Conservation (phyloP, 805 yeast species). For the Gaillardinia entomophila region DNA sequence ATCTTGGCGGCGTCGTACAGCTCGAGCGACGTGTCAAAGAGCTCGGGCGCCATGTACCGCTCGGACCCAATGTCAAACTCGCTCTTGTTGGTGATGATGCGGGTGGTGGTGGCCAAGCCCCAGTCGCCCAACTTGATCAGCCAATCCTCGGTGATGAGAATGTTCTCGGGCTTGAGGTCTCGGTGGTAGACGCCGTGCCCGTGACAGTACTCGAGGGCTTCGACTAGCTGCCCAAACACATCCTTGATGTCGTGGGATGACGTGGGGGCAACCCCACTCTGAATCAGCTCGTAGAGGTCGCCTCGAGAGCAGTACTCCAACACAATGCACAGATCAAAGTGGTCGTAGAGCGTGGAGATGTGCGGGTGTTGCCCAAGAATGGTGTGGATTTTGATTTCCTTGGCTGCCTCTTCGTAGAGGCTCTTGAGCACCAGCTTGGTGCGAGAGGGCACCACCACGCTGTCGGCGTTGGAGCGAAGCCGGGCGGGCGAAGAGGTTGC, state of each 20-base stretch:
- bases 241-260: conserved; percentile 51
- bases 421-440: conserved; percentile 22
- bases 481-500: conserved; percentile 34
- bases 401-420: conserved; percentile 51
- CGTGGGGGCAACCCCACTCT: conserved; percentile 55
- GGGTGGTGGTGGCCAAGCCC: conserved; percentile 51
- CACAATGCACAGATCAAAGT: conserved; percentile 47
- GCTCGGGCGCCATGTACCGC: conserved; percentile 92
- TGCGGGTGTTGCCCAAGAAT: conserved; percentile 50
- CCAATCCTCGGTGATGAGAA: conserved; percentile 40
- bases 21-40: conserved; percentile 56
- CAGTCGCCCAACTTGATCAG: conserved; percentile 52
- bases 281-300: conserved; percentile 78
- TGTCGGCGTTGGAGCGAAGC: conserved; percentile 13
- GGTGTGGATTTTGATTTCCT: conserved; percentile 62
- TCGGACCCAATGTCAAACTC: conserved; percentile 83
- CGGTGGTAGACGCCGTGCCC: conserved; percentile 45
- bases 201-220: conserved; percentile 49
- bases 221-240: conserved; percentile 45
- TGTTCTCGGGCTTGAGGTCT: conserved; percentile 55
- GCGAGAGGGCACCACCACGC: conserved; percentile 4
- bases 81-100: conserved; percentile 47
- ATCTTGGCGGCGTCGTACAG: conserved; percentile 74
- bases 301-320: conserved; percentile 86
- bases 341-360: conserved; percentile 41